Conservation (phyloP, 1,284 basidiomycete genomes). For the Gymnopus androsaceus region DNA sequence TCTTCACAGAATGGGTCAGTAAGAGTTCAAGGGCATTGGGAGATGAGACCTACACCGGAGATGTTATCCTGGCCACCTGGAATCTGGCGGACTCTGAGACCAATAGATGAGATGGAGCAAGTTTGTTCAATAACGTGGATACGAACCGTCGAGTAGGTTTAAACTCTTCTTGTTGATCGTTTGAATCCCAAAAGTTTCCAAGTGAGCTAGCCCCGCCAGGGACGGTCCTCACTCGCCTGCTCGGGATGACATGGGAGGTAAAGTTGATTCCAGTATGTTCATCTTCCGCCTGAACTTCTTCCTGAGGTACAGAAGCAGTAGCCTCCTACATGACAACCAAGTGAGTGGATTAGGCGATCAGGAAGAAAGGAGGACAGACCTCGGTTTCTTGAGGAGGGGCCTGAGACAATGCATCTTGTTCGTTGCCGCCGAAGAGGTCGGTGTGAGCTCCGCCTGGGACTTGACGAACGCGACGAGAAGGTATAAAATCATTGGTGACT, state of each 20-base stretch:
- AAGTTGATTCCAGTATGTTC: slow-evolving; percentile 35
- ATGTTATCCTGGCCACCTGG: slow-evolving; percentile 68
- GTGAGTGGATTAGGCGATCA: neutral
- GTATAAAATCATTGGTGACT: slow-evolving; percentile 38
- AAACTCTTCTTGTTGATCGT: slow-evolving; percentile 45
- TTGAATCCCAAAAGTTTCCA: slow-evolving; percentile 49
- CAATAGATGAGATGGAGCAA: neutral
- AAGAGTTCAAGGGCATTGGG: slow-evolving; percentile 13
- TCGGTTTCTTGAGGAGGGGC: slow-evolving; percentile 37
- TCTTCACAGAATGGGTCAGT: neutral
- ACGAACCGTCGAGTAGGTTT: slow-evolving; percentile 66
- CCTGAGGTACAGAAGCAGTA: slow-evolving; percentile 9
- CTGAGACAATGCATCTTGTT: slow-evolving; percentile 45
- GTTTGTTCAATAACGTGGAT: neutral
- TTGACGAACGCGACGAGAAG: slow-evolving; percentile 54
- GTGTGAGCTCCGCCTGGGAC: slow-evolving; percentile 50
- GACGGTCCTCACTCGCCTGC: slow-evolving; percentile 53
- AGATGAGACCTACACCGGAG: slow-evolving; percentile 45
- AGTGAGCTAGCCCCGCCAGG: slow-evolving; percentile 54
- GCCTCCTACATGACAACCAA: neutral
- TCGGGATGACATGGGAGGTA: slow-evolving; percentile 43
- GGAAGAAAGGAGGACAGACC: neutral
- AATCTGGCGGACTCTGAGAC: slow-evolving; percentile 52
- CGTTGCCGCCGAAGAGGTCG: slow-evolving; percentile 44
- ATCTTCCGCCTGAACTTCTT: slow-evolving; percentile 21